Evolutionary conservation across 2,329 filamentous ascomycete species (phyloP), one percentile per base, ranked within the genome.

Genomic region (Colletotrichum godetiae): DNA sequence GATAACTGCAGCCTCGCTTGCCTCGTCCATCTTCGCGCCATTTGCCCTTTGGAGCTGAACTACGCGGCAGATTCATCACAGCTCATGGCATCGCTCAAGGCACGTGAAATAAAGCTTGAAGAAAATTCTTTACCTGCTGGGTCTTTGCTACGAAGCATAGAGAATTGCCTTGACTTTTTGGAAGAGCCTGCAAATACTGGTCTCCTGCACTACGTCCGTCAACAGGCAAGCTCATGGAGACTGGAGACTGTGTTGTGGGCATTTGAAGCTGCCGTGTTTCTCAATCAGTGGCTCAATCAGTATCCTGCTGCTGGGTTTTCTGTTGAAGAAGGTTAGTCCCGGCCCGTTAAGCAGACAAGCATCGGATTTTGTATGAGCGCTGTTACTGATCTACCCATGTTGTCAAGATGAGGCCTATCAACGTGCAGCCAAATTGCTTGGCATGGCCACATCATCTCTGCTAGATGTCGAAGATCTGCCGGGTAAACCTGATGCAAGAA

Each of bases 341-440:
- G 29, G 0, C 1, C 5, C 12, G 35, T 6, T 11, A 1, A 1
- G 3, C 7, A 29, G n/a, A 33, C 31, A 31, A 46, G 13, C 19
- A n/a, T 2, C n/a, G 4, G 42, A 1, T 46, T 15, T 4, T 46
- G 2, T 6, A 15, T 2, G 3, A 15, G 13, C 19, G 13, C 15
- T 10, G 8, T 19, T 19, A 42, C 49, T 13, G 15, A 65, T 2
- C 15, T 6, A 42, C n/a, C n/a, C n/a, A n/a, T n/a, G n/a, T 19
- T 10, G 13, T 24, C 13, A 22, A 65, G 31, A 53, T 12, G 10
- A 24, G 4, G 13, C 35, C 15, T 1, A 29, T 11, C 31, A 31
- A 33, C n/a, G 31, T 4, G 10, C 19, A 15, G 31, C 11, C 5
- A 19, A 7, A 13, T 46, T 65, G 10, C 19, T 37, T n/a, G 22